Conservation (phyloP, 768 basidiomycete genomes). For the Mycena kentingensis region DNA sequence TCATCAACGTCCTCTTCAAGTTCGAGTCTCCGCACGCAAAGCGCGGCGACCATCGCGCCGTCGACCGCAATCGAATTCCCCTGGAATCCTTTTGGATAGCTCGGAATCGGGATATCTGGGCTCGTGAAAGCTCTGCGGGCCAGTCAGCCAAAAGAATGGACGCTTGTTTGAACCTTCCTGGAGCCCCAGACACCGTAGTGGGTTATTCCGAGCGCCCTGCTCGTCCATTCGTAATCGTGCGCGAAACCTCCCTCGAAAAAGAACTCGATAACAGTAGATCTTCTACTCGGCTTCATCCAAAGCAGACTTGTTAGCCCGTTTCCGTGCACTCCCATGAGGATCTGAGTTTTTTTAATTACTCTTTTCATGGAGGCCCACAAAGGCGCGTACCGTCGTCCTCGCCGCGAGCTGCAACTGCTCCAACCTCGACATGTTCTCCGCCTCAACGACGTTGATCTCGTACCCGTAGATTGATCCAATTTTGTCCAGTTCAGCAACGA, state of each 20-base stretch:
- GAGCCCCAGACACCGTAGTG: constrained; percentile 89
- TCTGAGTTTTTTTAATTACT: constrained; percentile 45
- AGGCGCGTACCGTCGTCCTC: constrained; percentile 72
- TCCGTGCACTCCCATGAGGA: constrained; percentile 93
- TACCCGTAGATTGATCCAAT: constrained; percentile 73
- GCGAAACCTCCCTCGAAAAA: constrained; percentile 86
- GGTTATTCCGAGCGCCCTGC: constrained; percentile 79
- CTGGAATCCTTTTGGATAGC: constrained; percentile 88
- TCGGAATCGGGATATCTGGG: constrained; percentile 65
- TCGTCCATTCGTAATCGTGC: constrained; percentile 80
- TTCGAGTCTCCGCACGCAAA: constrained; percentile 61
- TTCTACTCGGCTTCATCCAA: constrained; percentile 88
- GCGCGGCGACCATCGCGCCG: constrained; percentile 61
- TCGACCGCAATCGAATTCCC: constrained; percentile 85
- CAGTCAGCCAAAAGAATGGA: background rate
- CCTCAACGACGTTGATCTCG: constrained; percentile 85
- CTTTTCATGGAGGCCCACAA: background rate
- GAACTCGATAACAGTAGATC: constrained; percentile 91
- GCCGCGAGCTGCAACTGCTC: constrained; percentile 84
- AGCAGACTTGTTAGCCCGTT: constrained; percentile 86
- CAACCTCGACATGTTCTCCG: constrained; percentile 78
- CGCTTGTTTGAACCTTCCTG: constrained; percentile 43
- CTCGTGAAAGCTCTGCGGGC: constrained; percentile 65
- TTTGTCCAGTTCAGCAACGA: constrained; percentile 73
- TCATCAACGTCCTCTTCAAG: constrained; percentile 65